Evolutionary conservation across 2,329 filamentous ascomycete species (phyloP).

Genomic region (Fusarium zealandicum): DNA sequence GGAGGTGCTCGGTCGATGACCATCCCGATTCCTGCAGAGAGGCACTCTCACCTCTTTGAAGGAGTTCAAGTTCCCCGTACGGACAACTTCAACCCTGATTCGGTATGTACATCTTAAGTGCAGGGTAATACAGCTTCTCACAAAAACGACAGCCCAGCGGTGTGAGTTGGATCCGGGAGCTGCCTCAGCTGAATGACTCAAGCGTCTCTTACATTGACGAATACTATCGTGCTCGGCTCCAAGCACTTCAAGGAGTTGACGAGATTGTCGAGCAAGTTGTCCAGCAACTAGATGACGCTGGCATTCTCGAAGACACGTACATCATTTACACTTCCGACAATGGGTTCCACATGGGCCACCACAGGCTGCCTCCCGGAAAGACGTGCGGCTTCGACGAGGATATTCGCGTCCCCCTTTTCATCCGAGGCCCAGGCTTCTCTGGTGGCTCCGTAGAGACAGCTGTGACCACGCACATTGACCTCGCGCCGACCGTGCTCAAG

Average conservation of each 20-base stretch:
- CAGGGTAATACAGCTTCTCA: slow-evolving; percentile 1
- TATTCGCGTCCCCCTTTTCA: slow-evolving; percentile 63
- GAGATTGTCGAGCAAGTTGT: slow-evolving; percentile 60
- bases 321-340: slow-evolving; percentile 68
- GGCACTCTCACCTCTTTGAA: slow-evolving; percentile 69
- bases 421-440: slow-evolving; percentile 62
- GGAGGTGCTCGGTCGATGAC: slow-evolving; percentile 22
- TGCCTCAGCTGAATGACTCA: slow-evolving; percentile 51
- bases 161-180: slow-evolving; percentile 56
- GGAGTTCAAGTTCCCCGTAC: slow-evolving; percentile 67
- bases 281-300: slow-evolving; percentile 54
- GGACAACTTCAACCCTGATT: slow-evolving; percentile 70
- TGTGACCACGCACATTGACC: slow-evolving; percentile 68
- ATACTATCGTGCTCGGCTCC: slow-evolving; percentile 60
- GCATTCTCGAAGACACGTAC: slow-evolving; percentile 68
- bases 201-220: slow-evolving; percentile 57
- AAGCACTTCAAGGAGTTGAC: slow-evolving; percentile 61
- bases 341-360: slow-evolving; percentile 67
- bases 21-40: slow-evolving; percentile 62
- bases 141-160: slow-evolving; percentile 33
- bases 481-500: slow-evolving; percentile 66
- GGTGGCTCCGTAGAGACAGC: slow-evolving; percentile 49
- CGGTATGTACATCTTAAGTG: slow-evolving; percentile 45
- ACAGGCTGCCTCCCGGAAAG: slow-evolving; percentile 65
- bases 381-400: slow-evolving; percentile 66